Conservation (phyloP, 1,139 yeast species). For the Sugiyamaella castrensis region DNA sequence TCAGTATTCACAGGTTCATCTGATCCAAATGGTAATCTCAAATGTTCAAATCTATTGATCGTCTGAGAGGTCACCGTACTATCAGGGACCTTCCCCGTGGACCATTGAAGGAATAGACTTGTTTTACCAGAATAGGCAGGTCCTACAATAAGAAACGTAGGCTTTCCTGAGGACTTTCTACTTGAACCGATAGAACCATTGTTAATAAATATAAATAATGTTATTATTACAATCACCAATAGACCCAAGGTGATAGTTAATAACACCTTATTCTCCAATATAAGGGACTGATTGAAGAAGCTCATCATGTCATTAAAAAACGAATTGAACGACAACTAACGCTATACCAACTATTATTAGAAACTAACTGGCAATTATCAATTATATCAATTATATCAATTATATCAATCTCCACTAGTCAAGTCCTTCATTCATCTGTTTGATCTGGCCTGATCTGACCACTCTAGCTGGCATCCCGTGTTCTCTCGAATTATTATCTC, state of each 20-base stretch:
- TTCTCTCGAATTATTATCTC: too few relatives aligned
- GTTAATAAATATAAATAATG: conserved; percentile 15
- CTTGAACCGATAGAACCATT: conserved; percentile 11
- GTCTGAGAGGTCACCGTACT: conserved; percentile 48
- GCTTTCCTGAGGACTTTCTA: conserved; percentile 37
- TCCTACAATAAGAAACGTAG: conserved; percentile 71
- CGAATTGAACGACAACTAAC: too few relatives aligned
- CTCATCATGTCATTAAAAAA: too few relatives aligned
- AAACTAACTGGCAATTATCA: too few relatives aligned
- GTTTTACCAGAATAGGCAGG: conserved; percentile 77
- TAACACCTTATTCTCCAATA: conserved; percentile 1
- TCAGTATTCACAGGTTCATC: conserved; percentile 25
- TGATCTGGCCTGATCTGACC: too few relatives aligned
- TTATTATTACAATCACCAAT: conserved; percentile 16
- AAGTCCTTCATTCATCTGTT: too few relatives aligned
- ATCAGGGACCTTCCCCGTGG: not conserved
- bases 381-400: too few relatives aligned
- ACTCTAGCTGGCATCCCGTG: too few relatives aligned
- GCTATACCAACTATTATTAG: too few relatives aligned
- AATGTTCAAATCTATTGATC: conserved; percentile 40
- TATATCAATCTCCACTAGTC: too few relatives aligned
- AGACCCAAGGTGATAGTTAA: conserved; percentile 20
- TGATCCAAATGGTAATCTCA: conserved; percentile 40
- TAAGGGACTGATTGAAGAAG: too few relatives aligned
- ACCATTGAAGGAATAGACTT: conserved; percentile 45